These are phyloP conservation scores for Xylaria sp. DNA, from an alignment of 2,329 filamentous ascomycete genomes.

Conservation along the genomic window DNA sequence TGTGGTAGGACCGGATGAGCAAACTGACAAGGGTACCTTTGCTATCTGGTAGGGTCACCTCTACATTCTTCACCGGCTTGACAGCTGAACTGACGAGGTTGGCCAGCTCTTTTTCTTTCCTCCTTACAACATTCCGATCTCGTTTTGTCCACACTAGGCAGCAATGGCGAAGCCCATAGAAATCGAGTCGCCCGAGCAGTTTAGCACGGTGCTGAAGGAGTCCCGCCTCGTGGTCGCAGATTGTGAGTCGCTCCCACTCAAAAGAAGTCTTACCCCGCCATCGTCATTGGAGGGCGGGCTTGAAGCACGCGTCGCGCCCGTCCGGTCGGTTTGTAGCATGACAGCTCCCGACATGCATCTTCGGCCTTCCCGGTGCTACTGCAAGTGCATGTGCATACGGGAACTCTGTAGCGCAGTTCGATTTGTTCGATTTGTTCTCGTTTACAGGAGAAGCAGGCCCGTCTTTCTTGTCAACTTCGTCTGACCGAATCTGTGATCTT, in stretches of 20 bases:
- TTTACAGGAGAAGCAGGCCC: not conserved
- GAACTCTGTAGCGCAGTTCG: not conserved
- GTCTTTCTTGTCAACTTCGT: constrained; percentile 10
- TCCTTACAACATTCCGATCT: not conserved
- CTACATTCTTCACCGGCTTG: not conserved
- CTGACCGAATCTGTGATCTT: not conserved
- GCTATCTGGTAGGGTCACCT: not conserved
- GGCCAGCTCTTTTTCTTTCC: constrained; percentile 4
- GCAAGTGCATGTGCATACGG: constrained; percentile 12
- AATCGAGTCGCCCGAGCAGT: constrained; percentile 69
- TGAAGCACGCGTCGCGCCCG: constrained; percentile 34
- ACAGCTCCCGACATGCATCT: constrained; percentile 21
- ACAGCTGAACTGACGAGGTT: constrained; percentile 11
- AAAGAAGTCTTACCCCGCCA: constrained; percentile 43
- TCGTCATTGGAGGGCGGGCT: constrained; percentile 40
- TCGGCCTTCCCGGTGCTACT: constrained; percentile 1
- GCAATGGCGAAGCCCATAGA: constrained; percentile 58
- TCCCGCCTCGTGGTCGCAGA: constrained; percentile 86
- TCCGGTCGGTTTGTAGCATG: constrained; percentile 7
- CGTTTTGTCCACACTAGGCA: not conserved
- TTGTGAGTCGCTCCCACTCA: constrained; percentile 68
- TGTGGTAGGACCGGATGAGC: not conserved
- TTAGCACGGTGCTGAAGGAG: constrained; percentile 73
- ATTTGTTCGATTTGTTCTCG: not conserved
- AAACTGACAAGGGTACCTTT: not conserved